Base-by-base conservation (phyloP, 257 asterid species). In the Leptodermis oblonga region DNA sequence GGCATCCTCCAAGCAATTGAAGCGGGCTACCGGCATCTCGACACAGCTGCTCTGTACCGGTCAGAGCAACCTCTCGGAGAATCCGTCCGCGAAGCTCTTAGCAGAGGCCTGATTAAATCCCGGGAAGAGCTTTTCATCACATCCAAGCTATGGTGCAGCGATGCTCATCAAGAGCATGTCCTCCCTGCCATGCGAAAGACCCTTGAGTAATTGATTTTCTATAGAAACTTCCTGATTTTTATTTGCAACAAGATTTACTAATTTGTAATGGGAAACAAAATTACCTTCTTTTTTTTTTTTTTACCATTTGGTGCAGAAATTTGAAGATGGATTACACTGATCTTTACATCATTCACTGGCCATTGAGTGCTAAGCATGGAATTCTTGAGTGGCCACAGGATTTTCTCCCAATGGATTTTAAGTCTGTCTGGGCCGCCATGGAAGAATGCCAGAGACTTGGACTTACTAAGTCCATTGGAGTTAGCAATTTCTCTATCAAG, bases 101-200 rank as follows among this genome's bases (percentile, higher is more conserved):
- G 53, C 9, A 69, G 73, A 20, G 83, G 90, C 0, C 39, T 89
- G 15, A 64, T 82, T 39, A 53, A 77, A 43, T 73, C 82, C 18
- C 72, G 96, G 3, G 83, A 77, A 12, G 86, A 86, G 62, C 28
- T 88, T 6, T 88, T 86, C 42, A 71, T 83, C 71, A 81, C 87
- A 25, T 79, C 92, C 2, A 86, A 86, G 84, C 81, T 88, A 4
- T 85, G 93, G 91, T 82, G 88, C 74, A 76, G 77, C 65, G 92
- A 89, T 65, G 83, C 95, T 71, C 89, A 89, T 62, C 78, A 71
- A 67, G 82, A 70, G 13, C 79, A 7, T 53, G 88, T 88, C 37
- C 52, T 74, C 36, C 80, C 91, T 37, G 89, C 96, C 6, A 72
- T 86, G 41, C 72, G 28, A 20, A 74, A 69, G n/a, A 26, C 86